Evolutionary conservation across 2,329 filamentous ascomycete genomes (phyloP).

Genomic region (Arthrobotrys megalospora): DNA sequence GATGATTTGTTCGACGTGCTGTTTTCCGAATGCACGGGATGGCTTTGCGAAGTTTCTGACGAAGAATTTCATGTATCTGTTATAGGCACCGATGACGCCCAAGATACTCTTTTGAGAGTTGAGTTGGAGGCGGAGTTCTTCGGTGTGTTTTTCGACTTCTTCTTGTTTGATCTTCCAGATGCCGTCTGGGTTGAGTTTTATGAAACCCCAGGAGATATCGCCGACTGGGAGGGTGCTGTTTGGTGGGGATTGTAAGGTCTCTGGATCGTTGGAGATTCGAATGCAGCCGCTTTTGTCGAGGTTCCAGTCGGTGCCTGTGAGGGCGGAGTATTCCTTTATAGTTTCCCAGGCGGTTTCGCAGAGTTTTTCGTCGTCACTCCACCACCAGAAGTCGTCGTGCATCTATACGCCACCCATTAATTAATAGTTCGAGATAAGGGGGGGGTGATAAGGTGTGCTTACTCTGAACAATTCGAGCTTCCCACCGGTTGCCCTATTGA

Average conservation of each 20-base stretch:
- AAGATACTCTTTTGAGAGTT: slow-evolving; percentile 72
- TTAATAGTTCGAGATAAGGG: slow-evolving; percentile 69
- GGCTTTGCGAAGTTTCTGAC: slow-evolving; percentile 73
- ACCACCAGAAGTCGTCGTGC: slow-evolving; percentile 79
- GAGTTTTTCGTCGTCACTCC: slow-evolving; percentile 71
- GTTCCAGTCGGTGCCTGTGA: slow-evolving; percentile 75
- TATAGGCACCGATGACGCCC: slow-evolving; percentile 75
- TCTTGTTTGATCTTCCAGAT: slow-evolving; percentile 75
- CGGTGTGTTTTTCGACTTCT: slow-evolving; percentile 74
- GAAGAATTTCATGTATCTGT: slow-evolving; percentile 71
- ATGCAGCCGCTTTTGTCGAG: slow-evolving; percentile 73
- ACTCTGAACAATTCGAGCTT: slow-evolving; percentile 65
- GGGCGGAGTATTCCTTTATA: slow-evolving; percentile 72
- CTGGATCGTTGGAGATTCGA: slow-evolving; percentile 24
- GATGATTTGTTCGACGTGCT: slow-evolving; percentile 73
- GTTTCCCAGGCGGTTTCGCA: slow-evolving; percentile 74
- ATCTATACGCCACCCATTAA: slow-evolving; percentile 64
- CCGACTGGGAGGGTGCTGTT: slow-evolving; percentile 70
- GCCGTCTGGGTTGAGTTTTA: slow-evolving; percentile 72
- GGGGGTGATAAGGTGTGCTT: slow-evolving; percentile 65
- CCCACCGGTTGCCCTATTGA: slow-evolving; percentile 74
- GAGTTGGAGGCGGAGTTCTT: slow-evolving; percentile 75
- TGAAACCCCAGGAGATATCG: slow-evolving; percentile 74
- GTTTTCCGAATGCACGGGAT: slow-evolving; percentile 72
- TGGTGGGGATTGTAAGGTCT: neutral